Evolutionary conservation across 116 monocot species (phyloP).

Genomic region (Cymodocea nodosa): DNA sequence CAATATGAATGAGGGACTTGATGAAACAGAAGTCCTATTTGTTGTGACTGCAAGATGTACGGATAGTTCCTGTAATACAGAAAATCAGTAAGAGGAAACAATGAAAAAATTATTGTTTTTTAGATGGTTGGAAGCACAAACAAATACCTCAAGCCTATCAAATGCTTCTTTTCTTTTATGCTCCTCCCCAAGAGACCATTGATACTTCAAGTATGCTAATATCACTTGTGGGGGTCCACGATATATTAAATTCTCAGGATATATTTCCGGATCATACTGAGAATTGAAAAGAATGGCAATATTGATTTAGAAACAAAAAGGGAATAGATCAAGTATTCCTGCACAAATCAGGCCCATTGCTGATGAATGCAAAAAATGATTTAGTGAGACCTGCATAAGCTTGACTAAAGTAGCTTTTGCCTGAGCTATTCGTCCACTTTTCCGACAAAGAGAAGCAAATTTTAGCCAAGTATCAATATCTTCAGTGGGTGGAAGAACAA

Average conservation of each 20-base stretch:
- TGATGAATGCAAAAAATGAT: too few relatives aligned
- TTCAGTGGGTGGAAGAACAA: conserved; percentile 91
- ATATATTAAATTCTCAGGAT: conserved; percentile 31
- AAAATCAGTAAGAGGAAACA: conserved; percentile 3
- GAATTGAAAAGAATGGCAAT: background rate
- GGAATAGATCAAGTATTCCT: background rate
- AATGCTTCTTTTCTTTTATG: conserved; percentile 71
- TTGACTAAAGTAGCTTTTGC: conserved; percentile 91
- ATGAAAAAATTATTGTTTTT: background rate
- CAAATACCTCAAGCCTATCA: conserved; percentile 61
- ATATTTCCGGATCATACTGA: conserved; percentile 84
- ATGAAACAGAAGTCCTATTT: conserved; percentile 25
- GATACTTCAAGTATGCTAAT: conserved; percentile 84
- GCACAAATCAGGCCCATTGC: background rate
- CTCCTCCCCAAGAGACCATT: conserved; percentile 94
- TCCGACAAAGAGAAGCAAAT: conserved; percentile 93
- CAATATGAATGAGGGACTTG: conserved; percentile 16
- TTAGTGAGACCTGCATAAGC: conserved; percentile 62
- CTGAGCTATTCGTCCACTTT: conserved; percentile 87
- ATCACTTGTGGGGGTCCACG: conserved; percentile 78
- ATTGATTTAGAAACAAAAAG: background rate
- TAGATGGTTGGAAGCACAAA: background rate
- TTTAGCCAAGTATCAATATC: conserved; percentile 99
- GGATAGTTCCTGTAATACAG: conserved; percentile 51
- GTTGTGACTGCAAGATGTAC: conserved; percentile 39